Percentiles rank a stretch among this genome's conserved stretches.
Conservation (phyloP, 163 green algal species). For the Volvox carteri region DNA sequence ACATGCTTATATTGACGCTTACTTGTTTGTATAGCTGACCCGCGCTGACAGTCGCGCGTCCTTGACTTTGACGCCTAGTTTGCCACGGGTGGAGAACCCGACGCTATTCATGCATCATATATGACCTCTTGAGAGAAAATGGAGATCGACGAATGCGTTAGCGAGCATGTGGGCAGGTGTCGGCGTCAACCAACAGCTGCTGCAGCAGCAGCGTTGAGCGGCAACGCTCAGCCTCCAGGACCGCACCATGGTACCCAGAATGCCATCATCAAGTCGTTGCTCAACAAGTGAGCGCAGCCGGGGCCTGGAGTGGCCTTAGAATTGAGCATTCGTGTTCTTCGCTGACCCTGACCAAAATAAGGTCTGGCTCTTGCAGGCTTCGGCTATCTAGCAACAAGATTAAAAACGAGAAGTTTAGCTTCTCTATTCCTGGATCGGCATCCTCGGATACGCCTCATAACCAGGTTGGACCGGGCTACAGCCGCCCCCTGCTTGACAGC, state of each 20-base stretch:
- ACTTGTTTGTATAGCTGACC: slow-evolving; percentile 2
- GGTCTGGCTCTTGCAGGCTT: not conserved
- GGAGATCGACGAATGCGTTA: slow-evolving; percentile 24
- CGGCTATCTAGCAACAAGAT: slow-evolving; percentile 18
- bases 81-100: not conserved
- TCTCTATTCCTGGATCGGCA: slow-evolving; percentile 10
- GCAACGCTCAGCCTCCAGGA: slow-evolving; percentile 9
- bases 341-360: not conserved
- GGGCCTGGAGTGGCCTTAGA: not conserved
- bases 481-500: not conserved
- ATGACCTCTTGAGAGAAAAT: not conserved
- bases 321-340: not conserved
- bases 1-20: not conserved
- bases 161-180: slow-evolving; percentile 7
- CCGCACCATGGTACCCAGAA: slow-evolving; percentile 24
- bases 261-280: slow-evolving; percentile 18
- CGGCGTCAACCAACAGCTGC: slow-evolving; percentile 7
- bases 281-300: not conserved
- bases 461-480: slow-evolving; percentile 38
- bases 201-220: slow-evolving; percentile 25
- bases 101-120: slow-evolving; percentile 17
- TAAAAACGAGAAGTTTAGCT: not conserved
- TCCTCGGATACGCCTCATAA: slow-evolving; percentile 26
- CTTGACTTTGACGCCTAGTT: slow-evolving; percentile 23
- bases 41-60: not conserved